Base-by-base conservation (phyloP, 2,329 filamentous ascomycete species). In the Anisogramma anomala region DNA sequence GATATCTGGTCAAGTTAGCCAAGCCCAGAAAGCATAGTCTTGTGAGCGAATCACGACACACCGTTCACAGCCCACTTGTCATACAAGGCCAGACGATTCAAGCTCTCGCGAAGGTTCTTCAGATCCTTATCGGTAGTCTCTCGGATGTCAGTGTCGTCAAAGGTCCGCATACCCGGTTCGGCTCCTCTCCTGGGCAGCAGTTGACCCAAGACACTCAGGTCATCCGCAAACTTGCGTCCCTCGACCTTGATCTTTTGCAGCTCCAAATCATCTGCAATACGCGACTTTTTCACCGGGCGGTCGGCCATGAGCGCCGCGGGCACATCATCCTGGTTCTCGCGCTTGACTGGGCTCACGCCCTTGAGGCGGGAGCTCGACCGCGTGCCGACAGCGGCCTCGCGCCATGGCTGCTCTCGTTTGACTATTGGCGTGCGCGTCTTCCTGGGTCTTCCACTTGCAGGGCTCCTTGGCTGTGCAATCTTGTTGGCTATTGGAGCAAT, bases 21-120 rank as follows among this genome's bases (percentile, higher is more conserved):
- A 18, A 13, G 6, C 23, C 34, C 5, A n/a, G 13, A 25, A 17
- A 6, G 3, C 14, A 15, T 26, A 45, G 9, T 19, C 22, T 40
- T 11, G 5, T 18, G 10, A 2, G 17, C 19, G 10, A 2, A 18
- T 11, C 9, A 7, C 11, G 34, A 59, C 72, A 46, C 63, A 83
- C 85, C 75, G 53, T 81, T 88, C 0, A 88, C 87, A 15, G 78
- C 74, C 71, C 84, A 94, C 11, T 79, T 78, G 43, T 93, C 81
- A 66, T 93, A 96, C 0, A 98, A 57, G 48, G 81, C 68, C 15
- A 98, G 60, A 0, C 74, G 69, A 46, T 76, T 81, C 82, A 96
- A 88, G 33, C 78, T 79, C 56, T 84, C 68, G 23, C 89, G 68
- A 41, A 95, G 50, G 0, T 73, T 72, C 55, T 81, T 83, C 6